Percentiles rank a stretch among this genome's conserved stretches.
phyloP scores from a whole-genome alignment of 306 rosid species.

The Medicago arabica region DNA sequence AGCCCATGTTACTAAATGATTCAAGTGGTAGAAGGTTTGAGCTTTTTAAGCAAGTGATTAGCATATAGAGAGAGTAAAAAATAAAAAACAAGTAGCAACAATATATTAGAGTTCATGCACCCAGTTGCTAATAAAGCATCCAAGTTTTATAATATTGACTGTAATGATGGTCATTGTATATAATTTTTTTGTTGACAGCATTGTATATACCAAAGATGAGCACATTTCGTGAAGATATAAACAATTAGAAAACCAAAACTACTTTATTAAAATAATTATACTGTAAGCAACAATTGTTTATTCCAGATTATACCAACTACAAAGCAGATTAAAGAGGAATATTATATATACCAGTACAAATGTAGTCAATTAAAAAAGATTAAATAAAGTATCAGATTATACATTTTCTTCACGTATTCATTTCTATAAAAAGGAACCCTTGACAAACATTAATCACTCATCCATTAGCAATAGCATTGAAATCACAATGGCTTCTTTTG shows the following conservation, averaged over 20 bases:
- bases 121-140: background rate
- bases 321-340: background rate
- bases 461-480: background rate
- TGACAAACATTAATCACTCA: background rate
- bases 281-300: background rate
- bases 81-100: no score
- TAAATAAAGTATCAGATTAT: background rate
- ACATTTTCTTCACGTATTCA: background rate
- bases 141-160: background rate
- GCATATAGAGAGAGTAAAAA: no score
- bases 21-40: no score
- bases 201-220: no score
- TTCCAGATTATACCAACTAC: background rate
- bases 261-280: no score
- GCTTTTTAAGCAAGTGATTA: no score
- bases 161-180: background rate
- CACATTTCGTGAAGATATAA: no score
- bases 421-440: background rate
- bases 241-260: no score
- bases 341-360: background rate
- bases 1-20: no score
- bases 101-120: no score
- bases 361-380: background rate
- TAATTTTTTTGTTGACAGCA: no score
- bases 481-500: slow-evolving; percentile 30